These are phyloP conservation scores for Cercospora zeina DNA, from an alignment of 2,329 filamentous ascomycete species.

Conservation along the genomic window DNA sequence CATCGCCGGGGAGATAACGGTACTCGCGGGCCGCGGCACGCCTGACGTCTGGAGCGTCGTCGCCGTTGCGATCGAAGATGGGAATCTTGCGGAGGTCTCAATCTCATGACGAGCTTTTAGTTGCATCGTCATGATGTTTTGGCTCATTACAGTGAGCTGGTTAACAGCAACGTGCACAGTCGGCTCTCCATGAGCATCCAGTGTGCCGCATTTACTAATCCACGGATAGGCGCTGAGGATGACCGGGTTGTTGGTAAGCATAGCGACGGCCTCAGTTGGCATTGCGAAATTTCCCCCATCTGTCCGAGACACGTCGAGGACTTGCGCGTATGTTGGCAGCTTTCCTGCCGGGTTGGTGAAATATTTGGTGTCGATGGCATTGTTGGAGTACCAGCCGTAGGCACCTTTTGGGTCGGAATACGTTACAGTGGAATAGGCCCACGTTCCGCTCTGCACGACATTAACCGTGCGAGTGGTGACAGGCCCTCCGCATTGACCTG, in stretches of 20 bases:
- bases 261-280: not conserved
- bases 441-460: not conserved
- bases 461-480: not conserved
- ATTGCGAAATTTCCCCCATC: not conserved
- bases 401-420: not conserved
- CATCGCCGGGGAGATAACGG: not conserved
- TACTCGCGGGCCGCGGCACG: not conserved
- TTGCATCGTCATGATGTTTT: not conserved
- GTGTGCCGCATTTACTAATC: not conserved
- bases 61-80: not conserved
- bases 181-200: not conserved
- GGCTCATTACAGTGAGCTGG: slow-evolving; percentile 2
- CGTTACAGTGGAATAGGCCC: not conserved
- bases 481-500: not conserved
- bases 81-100: not conserved
- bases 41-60: not conserved
- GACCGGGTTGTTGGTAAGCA: not conserved
- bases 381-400: not conserved
- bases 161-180: slow-evolving; percentile 1
- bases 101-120: not conserved
- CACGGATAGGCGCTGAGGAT: slow-evolving; percentile 1
- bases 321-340: not conserved
- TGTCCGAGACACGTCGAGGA: not conserved
- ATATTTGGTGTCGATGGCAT: not conserved
- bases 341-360: not conserved